Evolutionary conservation across 2,329 filamentous ascomycete species (phyloP).

Genomic region (Tolypocladium ophioglossoides): DNA sequence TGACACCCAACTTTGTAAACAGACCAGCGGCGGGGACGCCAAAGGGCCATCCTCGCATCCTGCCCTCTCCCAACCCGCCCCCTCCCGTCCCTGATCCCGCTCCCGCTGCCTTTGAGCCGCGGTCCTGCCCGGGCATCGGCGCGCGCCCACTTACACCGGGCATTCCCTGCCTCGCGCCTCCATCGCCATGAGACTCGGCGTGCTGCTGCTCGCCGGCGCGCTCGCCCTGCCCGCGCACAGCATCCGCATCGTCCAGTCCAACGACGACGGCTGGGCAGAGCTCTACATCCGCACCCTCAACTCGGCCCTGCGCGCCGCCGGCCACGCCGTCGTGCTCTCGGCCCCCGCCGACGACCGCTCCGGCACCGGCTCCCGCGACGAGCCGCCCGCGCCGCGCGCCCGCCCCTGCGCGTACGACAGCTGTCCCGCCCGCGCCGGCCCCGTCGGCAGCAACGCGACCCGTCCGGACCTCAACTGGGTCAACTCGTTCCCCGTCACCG

Average conservation of each 20-base stretch:
- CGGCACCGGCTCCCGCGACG: slow-evolving; percentile 41
- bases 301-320: slow-evolving; percentile 39
- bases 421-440: slow-evolving; percentile 45
- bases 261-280: slow-evolving; percentile 68
- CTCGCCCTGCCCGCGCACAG: slow-evolving; percentile 1
- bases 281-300: slow-evolving; percentile 52
- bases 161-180: too few relatives aligned
- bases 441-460: slow-evolving; percentile 45
- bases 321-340: slow-evolving; percentile 53
- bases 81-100: too few relatives aligned
- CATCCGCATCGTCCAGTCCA: slow-evolving; percentile 51
- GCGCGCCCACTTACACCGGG: background rate
- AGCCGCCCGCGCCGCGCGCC: slow-evolving; percentile 34
- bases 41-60: too few relatives aligned
- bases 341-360: slow-evolving; percentile 57
- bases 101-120: too few relatives aligned
- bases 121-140: too few relatives aligned
- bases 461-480: slow-evolving; percentile 57
- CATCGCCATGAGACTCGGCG: too few relatives aligned
- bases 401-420: slow-evolving; percentile 49
- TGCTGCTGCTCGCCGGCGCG: background rate
- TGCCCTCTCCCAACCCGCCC: too few relatives aligned
- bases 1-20: too few relatives aligned
- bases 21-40: too few relatives aligned
- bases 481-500: slow-evolving; percentile 57